Conservation (phyloP, 169 alveolate genomes). For the Plasmodium chabaudi region DNA sequence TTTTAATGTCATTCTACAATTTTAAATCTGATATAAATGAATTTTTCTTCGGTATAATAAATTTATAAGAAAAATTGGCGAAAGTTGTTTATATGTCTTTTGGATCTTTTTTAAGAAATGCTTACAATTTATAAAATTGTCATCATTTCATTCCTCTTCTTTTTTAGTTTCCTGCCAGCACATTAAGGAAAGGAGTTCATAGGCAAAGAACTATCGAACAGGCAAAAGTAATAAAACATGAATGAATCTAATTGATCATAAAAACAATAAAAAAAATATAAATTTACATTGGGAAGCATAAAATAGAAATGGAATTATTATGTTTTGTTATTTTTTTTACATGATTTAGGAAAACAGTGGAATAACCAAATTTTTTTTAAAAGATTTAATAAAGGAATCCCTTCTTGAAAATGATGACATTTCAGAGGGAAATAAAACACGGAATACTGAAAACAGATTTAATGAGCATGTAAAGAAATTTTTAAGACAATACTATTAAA, state of each 20-base stretch:
- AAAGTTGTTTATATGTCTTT: too few relatives aligned
- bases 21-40: too few relatives aligned
- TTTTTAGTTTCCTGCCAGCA: conserved; percentile 38
- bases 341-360: conserved; percentile 50
- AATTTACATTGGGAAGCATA: not conserved
- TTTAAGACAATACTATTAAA: conserved; percentile 5
- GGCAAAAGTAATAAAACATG: conserved; percentile 13
- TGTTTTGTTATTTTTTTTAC: conserved; percentile 7
- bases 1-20: too few relatives aligned
- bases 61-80: too few relatives aligned
- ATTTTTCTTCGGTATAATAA: too few relatives aligned
- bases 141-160: too few relatives aligned
- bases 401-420: conserved; percentile 17
- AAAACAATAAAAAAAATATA: conserved; percentile 3
- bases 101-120: too few relatives aligned
- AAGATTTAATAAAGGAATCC: conserved; percentile 70
- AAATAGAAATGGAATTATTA: not conserved
- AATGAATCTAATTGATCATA: conserved; percentile 3
- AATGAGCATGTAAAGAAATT: conserved; percentile 28
- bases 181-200: conserved; percentile 15
- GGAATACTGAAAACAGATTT: conserved; percentile 16
- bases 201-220: conserved; percentile 32
- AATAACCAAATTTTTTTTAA: conserved; percentile 66
- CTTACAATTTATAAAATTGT: too few relatives aligned
- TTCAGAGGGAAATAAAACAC: conserved; percentile 16